These are phyloP conservation scores for Nicotiana otophora DNA, from an alignment of 257 asterid species.

Conservation along the genomic window DNA sequence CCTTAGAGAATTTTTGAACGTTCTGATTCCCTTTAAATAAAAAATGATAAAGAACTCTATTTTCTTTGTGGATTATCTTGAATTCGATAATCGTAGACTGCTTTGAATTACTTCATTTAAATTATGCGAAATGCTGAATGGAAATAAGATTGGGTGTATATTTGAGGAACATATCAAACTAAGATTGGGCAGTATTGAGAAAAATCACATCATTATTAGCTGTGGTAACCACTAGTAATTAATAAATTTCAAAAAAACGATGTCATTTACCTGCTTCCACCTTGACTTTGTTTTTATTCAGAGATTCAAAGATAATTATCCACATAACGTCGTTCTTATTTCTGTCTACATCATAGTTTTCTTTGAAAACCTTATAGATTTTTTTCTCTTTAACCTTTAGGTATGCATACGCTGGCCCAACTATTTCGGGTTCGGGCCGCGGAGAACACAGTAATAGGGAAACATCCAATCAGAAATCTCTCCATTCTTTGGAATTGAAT, in stretches of 20 bases:
- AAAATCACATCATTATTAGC: too few relatives aligned
- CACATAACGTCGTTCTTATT: background rate
- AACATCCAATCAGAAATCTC: rapidly evolving
- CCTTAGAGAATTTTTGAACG: background rate
- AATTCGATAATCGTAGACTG: background rate
- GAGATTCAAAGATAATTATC: background rate
- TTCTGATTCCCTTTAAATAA: background rate
- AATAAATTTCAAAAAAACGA: background rate
- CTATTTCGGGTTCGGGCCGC: too few relatives aligned
- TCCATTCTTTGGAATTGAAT: rapidly evolving
- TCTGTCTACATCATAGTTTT: too few relatives aligned
- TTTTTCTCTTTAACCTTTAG: too few relatives aligned
- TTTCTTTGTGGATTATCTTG: too few relatives aligned
- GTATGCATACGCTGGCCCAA: too few relatives aligned
- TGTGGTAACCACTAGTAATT: background rate
- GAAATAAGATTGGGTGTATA: background rate
- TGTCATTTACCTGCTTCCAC: background rate
- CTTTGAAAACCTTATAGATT: too few relatives aligned
- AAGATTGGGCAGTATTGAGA: too few relatives aligned
- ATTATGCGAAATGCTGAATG: background rate
- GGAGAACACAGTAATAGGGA: too few relatives aligned
- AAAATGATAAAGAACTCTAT: background rate
- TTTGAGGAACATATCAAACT: background rate
- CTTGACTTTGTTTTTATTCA: background rate
- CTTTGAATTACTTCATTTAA: background rate